Conservation (phyloP, 2,329 filamentous ascomycete species). For the Aaosphaeria pasadenensis region DNA sequence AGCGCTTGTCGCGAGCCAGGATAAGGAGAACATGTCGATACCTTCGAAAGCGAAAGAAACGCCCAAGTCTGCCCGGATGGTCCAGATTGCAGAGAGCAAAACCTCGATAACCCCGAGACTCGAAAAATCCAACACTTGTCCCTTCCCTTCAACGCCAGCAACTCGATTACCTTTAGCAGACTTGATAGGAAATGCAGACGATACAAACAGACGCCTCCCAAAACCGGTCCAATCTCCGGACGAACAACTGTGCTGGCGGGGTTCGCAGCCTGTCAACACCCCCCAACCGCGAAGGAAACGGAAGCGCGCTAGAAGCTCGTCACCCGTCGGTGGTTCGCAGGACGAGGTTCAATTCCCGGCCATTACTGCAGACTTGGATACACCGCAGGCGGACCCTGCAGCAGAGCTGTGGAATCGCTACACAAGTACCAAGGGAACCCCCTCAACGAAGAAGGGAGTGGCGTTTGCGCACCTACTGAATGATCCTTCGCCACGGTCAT, state of each 20-base stretch:
- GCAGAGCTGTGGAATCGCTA: conserved; percentile 48
- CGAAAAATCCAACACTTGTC: conserved; percentile 21
- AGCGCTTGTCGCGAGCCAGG: not conserved
- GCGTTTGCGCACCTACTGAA: conserved; percentile 45
- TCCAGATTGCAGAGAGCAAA: conserved; percentile 10
- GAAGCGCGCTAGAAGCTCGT: conserved; percentile 48
- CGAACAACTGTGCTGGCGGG: conserved; percentile 60
- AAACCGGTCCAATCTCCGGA: conserved; percentile 54
- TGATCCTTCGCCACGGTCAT: conserved; percentile 46
- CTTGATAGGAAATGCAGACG: conserved; percentile 60
- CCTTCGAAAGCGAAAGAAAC: conserved; percentile 11
- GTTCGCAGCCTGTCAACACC: conserved; percentile 43
- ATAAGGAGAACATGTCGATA: conserved; percentile 34
- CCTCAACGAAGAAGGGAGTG: conserved; percentile 33
- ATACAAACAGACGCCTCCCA: conserved; percentile 48
- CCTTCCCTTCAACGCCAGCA: conserved; percentile 57
- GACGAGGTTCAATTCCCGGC: conserved; percentile 31
- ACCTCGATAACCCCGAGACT: conserved; percentile 24
- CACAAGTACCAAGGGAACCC: conserved; percentile 36
- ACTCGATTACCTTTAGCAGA: conserved; percentile 59
- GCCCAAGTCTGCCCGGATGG: conserved; percentile 17
- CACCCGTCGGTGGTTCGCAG: conserved; percentile 40
- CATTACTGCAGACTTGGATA: conserved; percentile 30
- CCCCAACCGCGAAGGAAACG: conserved; percentile 41
- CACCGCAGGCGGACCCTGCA: conserved; percentile 47